Conservation (phyloP, 2,329 filamentous ascomycete genomes). For the Ascochyta clinopodiicola region DNA sequence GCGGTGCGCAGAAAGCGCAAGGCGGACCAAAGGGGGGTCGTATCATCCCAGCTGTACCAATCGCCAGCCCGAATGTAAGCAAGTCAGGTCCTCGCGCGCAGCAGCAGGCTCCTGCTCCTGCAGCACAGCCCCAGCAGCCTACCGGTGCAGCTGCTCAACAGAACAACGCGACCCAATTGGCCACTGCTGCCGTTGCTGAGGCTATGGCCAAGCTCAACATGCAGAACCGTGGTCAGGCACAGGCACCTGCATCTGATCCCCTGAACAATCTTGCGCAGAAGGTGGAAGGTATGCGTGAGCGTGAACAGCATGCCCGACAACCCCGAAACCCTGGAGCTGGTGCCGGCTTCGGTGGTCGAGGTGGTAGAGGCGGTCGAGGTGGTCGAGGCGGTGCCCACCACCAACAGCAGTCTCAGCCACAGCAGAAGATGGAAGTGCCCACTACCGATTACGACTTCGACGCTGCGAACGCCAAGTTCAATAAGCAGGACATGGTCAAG, state of each 20-base stretch:
- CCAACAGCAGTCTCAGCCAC: conserved; percentile 37
- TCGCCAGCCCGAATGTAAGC: conserved; percentile 54
- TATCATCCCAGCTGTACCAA: conserved; percentile 70
- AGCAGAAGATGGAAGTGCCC: conserved; percentile 83
- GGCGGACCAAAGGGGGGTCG: conserved; percentile 58
- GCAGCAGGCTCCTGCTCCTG: conserved; percentile 47
- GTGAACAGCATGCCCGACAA: conserved; percentile 64
- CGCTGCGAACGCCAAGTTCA: conserved; percentile 84
- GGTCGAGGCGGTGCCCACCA: conserved; percentile 53
- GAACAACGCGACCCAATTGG: conserved; percentile 74
- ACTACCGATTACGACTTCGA: conserved; percentile 93
- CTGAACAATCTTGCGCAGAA: conserved; percentile 77
- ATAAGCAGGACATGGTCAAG: conserved; percentile 85
- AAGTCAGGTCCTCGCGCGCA: conserved; percentile 49
- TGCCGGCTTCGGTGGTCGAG: conserved; percentile 44
- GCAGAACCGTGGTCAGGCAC: conserved; percentile 31
- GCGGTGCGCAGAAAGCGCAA: conserved; percentile 46
- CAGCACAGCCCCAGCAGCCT: conserved; percentile 44
- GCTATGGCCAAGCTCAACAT: conserved; percentile 76
- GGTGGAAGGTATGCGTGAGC: conserved; percentile 75
- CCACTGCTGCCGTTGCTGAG: conserved; percentile 77
- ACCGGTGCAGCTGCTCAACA: conserved; percentile 37
- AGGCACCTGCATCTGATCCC: conserved; percentile 45
- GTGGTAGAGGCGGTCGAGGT: conserved; percentile 58
- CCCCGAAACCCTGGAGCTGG: conserved; percentile 55